Base-by-base conservation (phyloP, 306 rosid species). In the Pachyrhizus erosus region DNA sequence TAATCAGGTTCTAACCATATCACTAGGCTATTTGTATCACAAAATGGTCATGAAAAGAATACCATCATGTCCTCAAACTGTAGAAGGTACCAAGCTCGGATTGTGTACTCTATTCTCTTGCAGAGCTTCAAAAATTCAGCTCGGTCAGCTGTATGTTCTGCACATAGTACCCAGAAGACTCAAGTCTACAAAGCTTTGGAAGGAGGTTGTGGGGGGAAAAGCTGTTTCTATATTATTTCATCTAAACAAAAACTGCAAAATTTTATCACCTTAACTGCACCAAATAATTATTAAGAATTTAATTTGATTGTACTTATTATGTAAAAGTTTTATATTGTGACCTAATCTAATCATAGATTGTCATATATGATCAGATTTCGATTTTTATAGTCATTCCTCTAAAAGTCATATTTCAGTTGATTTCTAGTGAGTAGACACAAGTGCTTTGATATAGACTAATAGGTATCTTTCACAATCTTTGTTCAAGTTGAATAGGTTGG, bases 61-160 rank as follows among this genome's bases (percentile, higher is more conserved):
- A 95, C 98, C 99, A 95, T 95, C 91, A 95, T 87, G 75, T 95
- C 99, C 84, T 95, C 99, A 83, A 93, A 95, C 39, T 95, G 99
- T 26, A 95, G 89, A 81, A 88, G 92, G 74, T 93, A 95, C 99
- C 98, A 95, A 31, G 98, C 98, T 70, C 99, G 88, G 83, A 95
- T 89, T n/a, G 97, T 95, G 80, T 89, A 95, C 89, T 95, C 98
- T 33, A 93, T 88, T 80, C 97, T 91, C 86, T 89, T 93, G 82
- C 97, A 90, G 55, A 95, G 93, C 87, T 91, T 95, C 72, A 90
- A 70, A 90, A 93, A 95, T 83, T 95, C 99, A 11, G 84, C 88
- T 67, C 90, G 80, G 33, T 93, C 98, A 6, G 96, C 69, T 78
- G 89, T 54, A 43, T 77, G 96, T 68, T 93, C 99, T 94, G 88